phyloP scores from a whole-genome alignment of 345 rosid species.

The Firmiana major region DNA sequence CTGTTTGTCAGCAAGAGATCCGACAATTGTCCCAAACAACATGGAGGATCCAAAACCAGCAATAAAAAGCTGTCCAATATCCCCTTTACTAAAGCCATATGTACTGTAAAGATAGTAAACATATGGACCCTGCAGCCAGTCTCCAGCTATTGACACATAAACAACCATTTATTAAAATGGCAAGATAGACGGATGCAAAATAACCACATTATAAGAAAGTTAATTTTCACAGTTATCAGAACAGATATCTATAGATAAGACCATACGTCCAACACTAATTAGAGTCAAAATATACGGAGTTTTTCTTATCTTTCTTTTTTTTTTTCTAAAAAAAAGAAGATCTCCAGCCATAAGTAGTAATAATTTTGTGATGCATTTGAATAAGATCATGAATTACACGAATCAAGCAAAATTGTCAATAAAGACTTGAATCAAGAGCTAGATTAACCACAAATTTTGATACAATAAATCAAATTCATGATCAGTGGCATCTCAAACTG shows the following conservation, averaged over 20 bases:
- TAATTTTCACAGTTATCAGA: neutral
- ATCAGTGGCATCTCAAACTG: neutral
- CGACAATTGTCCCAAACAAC: slow-evolving; percentile 95
- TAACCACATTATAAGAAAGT: neutral
- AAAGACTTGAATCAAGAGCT: neutral
- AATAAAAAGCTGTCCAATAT: slow-evolving; percentile 90
- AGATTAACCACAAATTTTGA: neutral
- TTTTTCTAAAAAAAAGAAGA: neutral
- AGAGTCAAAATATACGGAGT: neutral
- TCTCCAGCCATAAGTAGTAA: neutral
- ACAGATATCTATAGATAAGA: neutral
- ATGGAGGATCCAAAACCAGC: slow-evolving; percentile 99
- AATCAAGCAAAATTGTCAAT: neutral
- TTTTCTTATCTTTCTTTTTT: too few species aligned
- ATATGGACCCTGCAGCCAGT: slow-evolving; percentile 98
- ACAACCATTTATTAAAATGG: slow-evolving; percentile 5
- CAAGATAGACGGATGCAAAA: neutral
- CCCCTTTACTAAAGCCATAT: slow-evolving; percentile 83
- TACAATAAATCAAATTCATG: neutral
- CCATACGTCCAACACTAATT: neutral
- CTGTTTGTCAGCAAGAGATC: slow-evolving; percentile 97
- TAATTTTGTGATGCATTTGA: neutral
- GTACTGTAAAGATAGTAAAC: slow-evolving; percentile 83
- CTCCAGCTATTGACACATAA: slow-evolving; percentile 68
- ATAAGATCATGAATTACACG: neutral